Evolutionary conservation across 352 stramenopile genomes (phyloP), one percentile per base, ranked within the genome.

Genomic region (Plasmopara halstedii): DNA sequence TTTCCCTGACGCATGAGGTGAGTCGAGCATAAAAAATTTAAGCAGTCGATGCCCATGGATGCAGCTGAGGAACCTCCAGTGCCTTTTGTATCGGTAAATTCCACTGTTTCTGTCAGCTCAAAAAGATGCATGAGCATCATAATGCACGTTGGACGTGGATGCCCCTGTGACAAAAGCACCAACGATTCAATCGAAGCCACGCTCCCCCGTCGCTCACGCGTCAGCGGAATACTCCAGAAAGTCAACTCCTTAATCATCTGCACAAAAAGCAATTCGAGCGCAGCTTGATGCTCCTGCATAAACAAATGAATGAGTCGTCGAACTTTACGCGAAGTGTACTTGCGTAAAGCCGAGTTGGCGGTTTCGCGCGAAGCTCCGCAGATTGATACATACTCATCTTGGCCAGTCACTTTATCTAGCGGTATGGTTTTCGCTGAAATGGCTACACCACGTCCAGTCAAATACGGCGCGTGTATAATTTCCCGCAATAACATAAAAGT

Each of bases 381-480:
- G 50, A 93, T 88, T 35, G 73, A 87, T 31, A 93, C 75, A 62
- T 93, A 93, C 57, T 93, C 81, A 46, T 88, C 73, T 48, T 93
- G 76, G 17, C 82, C 82, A 8, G 82, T 93, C 23, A 93, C 60
- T 41, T 86, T 90, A 54, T 93, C 82, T 33, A 90, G 50, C 29
- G 82, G 82, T 20, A 93, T 93, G 27, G 64, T 87, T 65, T 85
- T 90, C 26, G 79, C 78, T n/a, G 76, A 93, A 59, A 93, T 90
- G 13, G 80, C 74, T 20, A 90, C 82, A 23, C 82, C 82, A 2
- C 82, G 74, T 17, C 64, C 64, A 18, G 82, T 90, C 44, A 93
- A 63, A 55, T 93, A 93, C 44, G 82, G 82, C 35, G 82, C 78
- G 50, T 88, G 79, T 44, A 93, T 69, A 41, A 93, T 75, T 39